A percentile compares a stretch with the other conserved stretches of the same genome.
These are phyloP conservation scores for Chenopodium quinoa DNA, from an alignment of 148 eudicot species.

Conservation along the genomic window DNA sequence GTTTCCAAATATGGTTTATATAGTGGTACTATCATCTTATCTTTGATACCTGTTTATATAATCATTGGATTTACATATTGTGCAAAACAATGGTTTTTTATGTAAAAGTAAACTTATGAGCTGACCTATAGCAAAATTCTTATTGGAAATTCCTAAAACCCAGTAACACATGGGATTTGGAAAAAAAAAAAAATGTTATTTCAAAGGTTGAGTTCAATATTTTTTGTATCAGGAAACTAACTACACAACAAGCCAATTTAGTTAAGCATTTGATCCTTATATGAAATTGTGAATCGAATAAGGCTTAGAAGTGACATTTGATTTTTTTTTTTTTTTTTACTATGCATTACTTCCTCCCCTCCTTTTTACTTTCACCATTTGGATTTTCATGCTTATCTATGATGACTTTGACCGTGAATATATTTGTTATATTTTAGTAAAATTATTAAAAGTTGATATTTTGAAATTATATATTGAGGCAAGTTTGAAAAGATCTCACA, in stretches of 20 bases:
- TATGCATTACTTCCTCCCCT: not conserved
- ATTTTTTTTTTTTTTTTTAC: not conserved
- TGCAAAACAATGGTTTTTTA: not conserved
- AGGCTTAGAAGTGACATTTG: not conserved
- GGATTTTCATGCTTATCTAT: too few relatives aligned
- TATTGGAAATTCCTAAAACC: too few relatives aligned
- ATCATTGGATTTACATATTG: not conserved
- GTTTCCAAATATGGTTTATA: conserved; percentile 24
- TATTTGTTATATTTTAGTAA: too few relatives aligned
- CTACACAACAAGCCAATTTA: not conserved
- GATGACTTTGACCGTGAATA: too few relatives aligned
- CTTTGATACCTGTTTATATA: not conserved
- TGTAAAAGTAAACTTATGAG: not conserved
- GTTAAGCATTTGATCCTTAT: not conserved
- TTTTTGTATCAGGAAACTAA: not conserved
- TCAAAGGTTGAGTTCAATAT: too few relatives aligned
- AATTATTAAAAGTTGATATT: too few relatives aligned
- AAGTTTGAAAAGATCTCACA: too few relatives aligned
- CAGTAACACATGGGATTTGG: too few relatives aligned
- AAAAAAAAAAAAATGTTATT: too few relatives aligned
- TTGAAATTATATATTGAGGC: too few relatives aligned
- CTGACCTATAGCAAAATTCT: too few relatives aligned
- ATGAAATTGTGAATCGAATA: not conserved
- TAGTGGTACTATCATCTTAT: conserved; percentile 32
- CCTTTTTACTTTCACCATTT: too few relatives aligned